phyloP scores from a whole-genome alignment of 2,329 filamentous ascomycete species.

The Trichocomaceae sp. region DNA sequence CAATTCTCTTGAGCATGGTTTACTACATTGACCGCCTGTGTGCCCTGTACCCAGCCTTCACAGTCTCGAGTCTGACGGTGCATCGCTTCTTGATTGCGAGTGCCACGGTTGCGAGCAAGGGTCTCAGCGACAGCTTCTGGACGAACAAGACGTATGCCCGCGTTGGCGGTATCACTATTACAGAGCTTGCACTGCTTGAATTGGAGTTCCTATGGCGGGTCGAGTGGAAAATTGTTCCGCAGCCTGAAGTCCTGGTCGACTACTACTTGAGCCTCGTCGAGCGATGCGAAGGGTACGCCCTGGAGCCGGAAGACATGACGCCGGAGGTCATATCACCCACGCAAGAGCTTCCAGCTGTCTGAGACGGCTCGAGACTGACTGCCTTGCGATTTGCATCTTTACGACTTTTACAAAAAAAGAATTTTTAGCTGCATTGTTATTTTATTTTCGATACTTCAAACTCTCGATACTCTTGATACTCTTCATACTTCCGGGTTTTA shows the following conservation, averaged over 20 bases:
- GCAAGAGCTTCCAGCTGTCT: too few species aligned
- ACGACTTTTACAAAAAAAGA: neutral
- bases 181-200: conserved; percentile 84
- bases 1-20: conserved; percentile 95
- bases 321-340: neutral
- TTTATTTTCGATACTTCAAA: neutral
- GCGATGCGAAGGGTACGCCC: conserved; percentile 53
- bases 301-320: conserved; percentile 32
- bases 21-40: conserved; percentile 97
- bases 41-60: conserved; percentile 86
- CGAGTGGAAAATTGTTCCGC: conserved; percentile 94
- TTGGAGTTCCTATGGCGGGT: conserved; percentile 88
- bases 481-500: neutral
- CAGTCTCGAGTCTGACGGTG: conserved; percentile 90
- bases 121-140: conserved; percentile 94
- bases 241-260: conserved; percentile 84
- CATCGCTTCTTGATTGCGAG: conserved; percentile 96
- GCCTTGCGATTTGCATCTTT: neutral
- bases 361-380: too few species aligned
- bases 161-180: conserved; percentile 84
- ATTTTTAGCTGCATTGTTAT: neutral
- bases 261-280: conserved; percentile 87
- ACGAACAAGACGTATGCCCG: conserved; percentile 95
- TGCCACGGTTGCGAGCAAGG: conserved; percentile 91
- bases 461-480: too few species aligned